Base-by-base conservation (phyloP, 257 asterid genomes). In the Nicotiana undulata region DNA sequence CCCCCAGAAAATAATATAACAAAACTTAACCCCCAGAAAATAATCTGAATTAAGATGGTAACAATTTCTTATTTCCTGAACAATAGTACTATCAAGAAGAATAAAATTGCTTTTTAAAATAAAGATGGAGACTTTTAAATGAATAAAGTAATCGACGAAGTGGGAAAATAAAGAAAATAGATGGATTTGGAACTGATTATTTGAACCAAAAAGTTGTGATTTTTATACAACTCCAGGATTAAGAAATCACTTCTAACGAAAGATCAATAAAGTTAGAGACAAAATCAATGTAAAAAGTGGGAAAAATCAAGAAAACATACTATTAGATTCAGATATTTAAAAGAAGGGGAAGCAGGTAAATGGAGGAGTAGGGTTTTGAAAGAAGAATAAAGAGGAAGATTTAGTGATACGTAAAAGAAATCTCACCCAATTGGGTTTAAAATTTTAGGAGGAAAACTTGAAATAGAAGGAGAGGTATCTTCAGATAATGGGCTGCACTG, bases 321-420 rank as follows among this genome's bases (percentile, higher is more conserved):
- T 9, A n/a, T 34, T 2, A 67, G 29, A 37, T 37, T 37, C 24
- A 70, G 77, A 44, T 22, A 22, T 72, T 44, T 46, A 46, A 72
- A 40, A 40, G 46, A 40, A 40, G 9, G 9, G 46, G 11, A 40
- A 20, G 77, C 34, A 40, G 2, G 4, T 40, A 40, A 40, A 40
- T 60, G 59, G 31, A 51, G 77, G 22, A 80, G 53, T 76, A 83
- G 80, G 44, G 81, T 80, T 83, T 52, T 81, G 78, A 87, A 55
- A 53, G 51, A 77, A 80, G 88, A 83, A 85, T 68, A 79, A 24
- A 28, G 83, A 59, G 55, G 37, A 80, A 70, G 88, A 80, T 82
- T 85, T 81, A 84, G 88, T 18, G 59, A 82, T 77, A 84, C 72
- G 90, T 84, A 80, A 82, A 84, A 84, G 85, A 77, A 84, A 86